Evolutionary conservation across 257 asterid genomes (phyloP).

Genomic region (Solanum corneliomulleri): DNA sequence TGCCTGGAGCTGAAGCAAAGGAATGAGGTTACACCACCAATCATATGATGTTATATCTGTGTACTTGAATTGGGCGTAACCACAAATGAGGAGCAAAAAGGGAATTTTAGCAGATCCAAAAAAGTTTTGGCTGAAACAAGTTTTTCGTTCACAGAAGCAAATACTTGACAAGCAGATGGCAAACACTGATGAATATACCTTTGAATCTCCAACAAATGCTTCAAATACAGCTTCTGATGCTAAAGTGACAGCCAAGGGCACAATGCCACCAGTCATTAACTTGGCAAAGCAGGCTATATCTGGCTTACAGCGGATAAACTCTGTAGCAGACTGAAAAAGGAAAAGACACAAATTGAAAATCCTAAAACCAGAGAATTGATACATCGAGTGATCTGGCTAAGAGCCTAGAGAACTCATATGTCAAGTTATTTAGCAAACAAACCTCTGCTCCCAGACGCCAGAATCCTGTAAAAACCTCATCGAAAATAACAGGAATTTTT

Average conservation of each 20-base stretch:
- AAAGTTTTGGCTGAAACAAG: background rate
- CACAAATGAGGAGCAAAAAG: background rate
- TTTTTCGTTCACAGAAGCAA: background rate
- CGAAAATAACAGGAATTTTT: conserved; percentile 84
- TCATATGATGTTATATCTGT: background rate
- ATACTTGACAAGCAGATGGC: background rate
- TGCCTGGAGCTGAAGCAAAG: conserved; percentile 70
- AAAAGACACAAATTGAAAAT: background rate
- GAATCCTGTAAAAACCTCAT: conserved; percentile 96
- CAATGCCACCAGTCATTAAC: conserved; percentile 94
- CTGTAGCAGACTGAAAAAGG: conserved; percentile 73
- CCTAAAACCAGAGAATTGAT: background rate
- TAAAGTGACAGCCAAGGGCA: conserved; percentile 88
- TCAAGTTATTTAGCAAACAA: conserved; percentile 1
- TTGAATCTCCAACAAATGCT: conserved; percentile 85
- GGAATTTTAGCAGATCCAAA: background rate
- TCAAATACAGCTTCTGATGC: conserved; percentile 70
- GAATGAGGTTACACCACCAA: background rate
- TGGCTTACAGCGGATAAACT: conserved; percentile 71
- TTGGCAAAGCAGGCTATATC: conserved; percentile 93
- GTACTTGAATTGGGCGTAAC: background rate
- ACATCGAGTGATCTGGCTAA: background rate
- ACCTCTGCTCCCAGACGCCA: conserved; percentile 99
- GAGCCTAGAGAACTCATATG: background rate
- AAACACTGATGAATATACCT: conserved; percentile 29